phyloP scores from a whole-genome alignment of 2,329 filamentous ascomycete species.

The Cladosporium cucumerinum region DNA sequence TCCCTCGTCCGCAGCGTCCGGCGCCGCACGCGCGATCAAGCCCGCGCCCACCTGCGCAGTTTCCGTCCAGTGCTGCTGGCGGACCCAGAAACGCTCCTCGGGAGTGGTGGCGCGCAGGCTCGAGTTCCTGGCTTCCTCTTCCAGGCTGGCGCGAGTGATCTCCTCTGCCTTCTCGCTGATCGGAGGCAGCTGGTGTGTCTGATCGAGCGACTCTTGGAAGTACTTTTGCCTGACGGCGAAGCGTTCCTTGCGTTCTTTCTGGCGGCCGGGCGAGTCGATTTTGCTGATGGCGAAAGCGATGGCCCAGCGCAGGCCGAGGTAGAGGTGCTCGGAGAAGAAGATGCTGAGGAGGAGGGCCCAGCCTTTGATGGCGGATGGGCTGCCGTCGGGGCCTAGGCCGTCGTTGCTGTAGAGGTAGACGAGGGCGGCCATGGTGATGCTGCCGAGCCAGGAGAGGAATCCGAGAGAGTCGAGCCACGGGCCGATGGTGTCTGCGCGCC shows the following conservation, averaged over 20 bases:
- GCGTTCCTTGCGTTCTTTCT: constrained; percentile 78
- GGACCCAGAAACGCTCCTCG: constrained; percentile 52
- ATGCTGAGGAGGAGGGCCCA: constrained; percentile 81
- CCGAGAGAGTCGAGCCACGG: constrained; percentile 83
- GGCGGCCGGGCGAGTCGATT: constrained; percentile 79
- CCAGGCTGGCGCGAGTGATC: constrained; percentile 62
- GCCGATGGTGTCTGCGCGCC: constrained; percentile 88
- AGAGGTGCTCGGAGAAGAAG: constrained; percentile 83
- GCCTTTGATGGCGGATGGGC: constrained; percentile 66
- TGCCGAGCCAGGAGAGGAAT: constrained; percentile 92
- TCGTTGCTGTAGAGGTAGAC: constrained; percentile 83
- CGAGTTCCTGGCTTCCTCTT: constrained; percentile 51
- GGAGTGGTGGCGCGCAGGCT: constrained; percentile 42
- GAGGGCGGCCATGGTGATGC: constrained; percentile 79
- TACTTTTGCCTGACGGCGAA: constrained; percentile 77
- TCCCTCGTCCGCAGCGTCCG: constrained; percentile 19
- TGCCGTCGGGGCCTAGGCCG: constrained; percentile 61
- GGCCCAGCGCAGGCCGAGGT: constrained; percentile 70
- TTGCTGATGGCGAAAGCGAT: constrained; percentile 73
- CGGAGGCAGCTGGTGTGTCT: constrained; percentile 47
- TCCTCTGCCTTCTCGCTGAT: constrained; percentile 53
- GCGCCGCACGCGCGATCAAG: constrained; percentile 46
- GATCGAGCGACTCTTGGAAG: constrained; percentile 67
- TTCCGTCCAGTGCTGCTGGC: constrained; percentile 50
- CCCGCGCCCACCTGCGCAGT: constrained; percentile 49